phyloP scores from a whole-genome alignment of 345 rosid genomes.

The Bruguiera parviflora region DNA sequence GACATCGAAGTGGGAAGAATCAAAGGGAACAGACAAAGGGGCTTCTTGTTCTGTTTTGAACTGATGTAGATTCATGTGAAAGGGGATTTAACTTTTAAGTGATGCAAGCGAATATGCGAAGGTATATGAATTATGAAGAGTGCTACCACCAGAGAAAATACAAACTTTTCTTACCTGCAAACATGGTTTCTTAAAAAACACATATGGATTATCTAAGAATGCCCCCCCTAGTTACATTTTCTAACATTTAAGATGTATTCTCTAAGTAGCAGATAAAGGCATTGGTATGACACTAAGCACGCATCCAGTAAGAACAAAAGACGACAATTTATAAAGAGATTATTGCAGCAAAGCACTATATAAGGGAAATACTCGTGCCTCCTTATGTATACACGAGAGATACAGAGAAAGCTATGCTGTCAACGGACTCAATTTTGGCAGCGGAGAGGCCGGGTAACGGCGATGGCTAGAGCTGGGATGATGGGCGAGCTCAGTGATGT shows the following conservation, averaged over 20 bases:
- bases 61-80: not conserved
- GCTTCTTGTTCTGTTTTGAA: slow-evolving; percentile 2
- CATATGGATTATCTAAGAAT: not conserved
- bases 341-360: slow-evolving; percentile 14
- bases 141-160: not conserved
- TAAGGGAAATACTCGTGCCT: not conserved
- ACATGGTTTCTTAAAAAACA: not conserved
- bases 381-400: slow-evolving; percentile 16
- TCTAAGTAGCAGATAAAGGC: not conserved
- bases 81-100: too few relatives aligned
- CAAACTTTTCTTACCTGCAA: not conserved
- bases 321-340: not conserved
- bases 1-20: not conserved
- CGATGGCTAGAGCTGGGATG: not conserved
- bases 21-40: not conserved
- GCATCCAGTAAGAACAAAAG: slow-evolving; percentile 4
- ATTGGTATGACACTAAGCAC: not conserved
- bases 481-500: slow-evolving; percentile 30
- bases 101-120: slow-evolving; percentile 2
- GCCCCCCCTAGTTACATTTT: not conserved
- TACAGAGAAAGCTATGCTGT: slow-evolving; percentile 3
- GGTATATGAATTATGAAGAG: slow-evolving; percentile 9
- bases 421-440: not conserved
- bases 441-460: not conserved
- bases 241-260: not conserved